Base-by-base conservation (phyloP, 352 stramenopile genomes). In the Phytophthora colocasiae region DNA sequence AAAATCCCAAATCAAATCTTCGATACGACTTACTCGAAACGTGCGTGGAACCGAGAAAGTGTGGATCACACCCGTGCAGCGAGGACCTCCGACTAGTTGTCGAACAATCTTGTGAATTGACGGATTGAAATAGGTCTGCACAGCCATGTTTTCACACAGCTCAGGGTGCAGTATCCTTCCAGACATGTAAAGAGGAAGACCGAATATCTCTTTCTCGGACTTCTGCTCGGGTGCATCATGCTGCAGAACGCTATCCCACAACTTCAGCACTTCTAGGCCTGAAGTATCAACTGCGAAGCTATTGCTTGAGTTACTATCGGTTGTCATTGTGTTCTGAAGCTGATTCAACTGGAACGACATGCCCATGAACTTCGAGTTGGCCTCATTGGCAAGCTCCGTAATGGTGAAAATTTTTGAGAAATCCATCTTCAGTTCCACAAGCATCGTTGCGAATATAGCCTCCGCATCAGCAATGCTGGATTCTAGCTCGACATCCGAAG, bases 361-460 rank as follows among this genome's bases (percentile, higher is more conserved):
- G 4, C 87, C 87, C 46, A 96, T 78, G 46, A 93, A 94, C 66
- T 94, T 96, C n/a, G 88, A 96, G 53, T 96, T 96, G 27, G 81
- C 82, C 60, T 93, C 84, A 48, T 96, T 83, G 1, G 83, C 72
- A 22, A 96, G 81, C 49, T 96, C 88, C 0, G 88, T 96, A 66
- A 96, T 85, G 5, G 88, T 94, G 46, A 96, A 96, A 39, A 94
- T 89, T 57, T 81, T 85, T 8, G 81, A 75, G 19, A 93, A 91
- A 60, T 96, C 81, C 85, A 96, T 93, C 62, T 96, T 94, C 32
- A 96, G 69, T 58, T 94, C 85, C 32, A 96, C 85, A 12, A 96
- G 68, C 86, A 96, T 93, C 15, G 88, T 94, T 24, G 78, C 80
- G 50, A 96, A 94, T 68, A 96, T 93, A 10, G 86, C 88, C 60